Base-by-base conservation (phyloP, 768 basidiomycete species). In the Russula abietina region DNA sequence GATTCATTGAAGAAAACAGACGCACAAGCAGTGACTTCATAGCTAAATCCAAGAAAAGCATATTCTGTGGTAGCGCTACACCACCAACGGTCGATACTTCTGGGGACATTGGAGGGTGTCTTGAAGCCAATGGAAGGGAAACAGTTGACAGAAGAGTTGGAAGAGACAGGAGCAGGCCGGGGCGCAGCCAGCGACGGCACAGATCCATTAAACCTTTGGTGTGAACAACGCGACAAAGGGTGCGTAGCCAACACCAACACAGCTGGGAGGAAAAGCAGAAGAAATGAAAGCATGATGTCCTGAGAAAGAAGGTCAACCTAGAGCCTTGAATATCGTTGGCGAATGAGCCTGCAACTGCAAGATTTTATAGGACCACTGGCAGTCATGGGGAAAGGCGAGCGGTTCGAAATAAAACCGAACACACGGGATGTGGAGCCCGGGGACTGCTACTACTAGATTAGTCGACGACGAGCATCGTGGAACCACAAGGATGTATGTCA, bases 1-100 rank as follows among this genome's bases (percentile, higher is more conserved):
- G 17, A 50, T 11, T 48, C 17, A 7, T 14, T 17, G 8, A 19
- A 39, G 45, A 5, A 1, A 56, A 33, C 17, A 39, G 32, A 73
- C 82, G 54, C 67, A 86, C 87, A 89, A 12, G 75, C 77, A 46
- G 84, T 81, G 26, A 90, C 78, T 68, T 88, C 88, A 67, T 91
- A 91, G 70, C 86, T 86, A 73, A 91, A 86, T 0, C 88, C 89
- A 55, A 90, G 73, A 70, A 91, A 91, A 0, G 81, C 89, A 67
- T 88, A 89, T 70, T 91, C 89, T 0, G 80, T 82, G 58, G 74
- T 73, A 41, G 74, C 70, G 59, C 80, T 71, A 70, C 89, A 91
- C 89, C 88, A 77, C 76, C 76, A 77, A 26, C 52, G 51, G 1
- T 64, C 61, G 52, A 60, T 64, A 64, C 69, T 63, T 1, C 70